A percentile compares a stretch with the other conserved stretches of the same genome.
These are phyloP conservation scores for Diddensiella santjacobensis DNA, from an alignment of 805 yeast species.

Conservation along the genomic window DNA sequence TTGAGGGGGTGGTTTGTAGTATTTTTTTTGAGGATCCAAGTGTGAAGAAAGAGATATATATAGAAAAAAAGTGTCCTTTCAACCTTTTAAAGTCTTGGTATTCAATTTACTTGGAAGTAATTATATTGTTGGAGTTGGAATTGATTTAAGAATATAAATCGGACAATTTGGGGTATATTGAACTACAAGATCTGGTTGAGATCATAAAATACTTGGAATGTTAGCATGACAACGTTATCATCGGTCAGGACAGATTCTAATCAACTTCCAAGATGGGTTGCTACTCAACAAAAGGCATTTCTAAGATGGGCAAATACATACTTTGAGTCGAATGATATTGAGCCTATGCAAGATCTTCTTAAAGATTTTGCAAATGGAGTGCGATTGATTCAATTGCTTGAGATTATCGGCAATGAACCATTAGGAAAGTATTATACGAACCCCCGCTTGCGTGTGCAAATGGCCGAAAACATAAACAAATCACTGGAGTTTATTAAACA, in stretches of 20 bases:
- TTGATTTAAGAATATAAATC: no score
- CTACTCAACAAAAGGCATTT: conserved; percentile 38
- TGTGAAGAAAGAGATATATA: no score
- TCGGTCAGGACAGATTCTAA: neutral
- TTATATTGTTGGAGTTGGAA: no score
- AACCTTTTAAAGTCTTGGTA: no score
- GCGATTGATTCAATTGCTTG: conserved; percentile 35
- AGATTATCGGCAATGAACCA: conserved; percentile 34
- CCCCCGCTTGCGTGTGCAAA: conserved; percentile 37
- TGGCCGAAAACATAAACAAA: conserved; percentile 36
- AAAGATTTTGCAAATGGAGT: conserved; percentile 36
- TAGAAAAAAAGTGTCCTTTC: no score
- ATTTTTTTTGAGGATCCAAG: no score
- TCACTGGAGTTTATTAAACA: conserved; percentile 37
- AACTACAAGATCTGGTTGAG: no score
- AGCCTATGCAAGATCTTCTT: conserved; percentile 27
- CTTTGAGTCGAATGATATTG: conserved; percentile 26
- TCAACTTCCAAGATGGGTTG: conserved; percentile 38
- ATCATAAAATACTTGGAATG: no score
- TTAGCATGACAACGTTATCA: neutral
- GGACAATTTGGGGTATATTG: no score
- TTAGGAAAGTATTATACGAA: conserved; percentile 33
- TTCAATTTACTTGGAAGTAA: no score
- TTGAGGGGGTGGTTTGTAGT: no score
- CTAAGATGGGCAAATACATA: conserved; percentile 39